A percentile compares a stretch with the other conserved stretches of the same genome.
Evolutionary conservation across 2,329 filamentous ascomycete genomes (phyloP).

Genomic region (Alternaria rosae): DNA sequence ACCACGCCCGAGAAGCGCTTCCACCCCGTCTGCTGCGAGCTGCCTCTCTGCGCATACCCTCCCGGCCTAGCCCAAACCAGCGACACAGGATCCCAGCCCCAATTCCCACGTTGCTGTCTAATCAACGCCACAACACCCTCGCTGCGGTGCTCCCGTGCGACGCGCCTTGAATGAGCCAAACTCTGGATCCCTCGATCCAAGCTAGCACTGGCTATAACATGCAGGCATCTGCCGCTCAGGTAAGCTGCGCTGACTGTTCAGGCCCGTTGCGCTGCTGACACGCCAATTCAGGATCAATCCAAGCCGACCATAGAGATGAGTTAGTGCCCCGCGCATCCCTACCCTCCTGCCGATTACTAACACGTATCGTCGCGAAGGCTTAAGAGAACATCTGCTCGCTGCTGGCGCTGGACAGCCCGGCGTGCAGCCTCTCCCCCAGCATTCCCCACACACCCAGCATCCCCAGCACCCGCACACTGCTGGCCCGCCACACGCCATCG

Average conservation of each 20-base stretch:
- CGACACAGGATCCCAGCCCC: background rate
- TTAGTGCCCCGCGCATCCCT: conserved; percentile 37
- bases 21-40: background rate
- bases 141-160: conserved; percentile 2
- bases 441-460: conserved; percentile 24
- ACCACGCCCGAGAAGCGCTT: background rate
- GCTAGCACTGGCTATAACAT: conserved; percentile 43
- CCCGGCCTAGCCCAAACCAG: background rate
- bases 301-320: conserved; percentile 54
- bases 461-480: conserved; percentile 46
- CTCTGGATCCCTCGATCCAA: conserved; percentile 45
- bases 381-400: conserved; percentile 69
- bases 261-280: conserved; percentile 36
- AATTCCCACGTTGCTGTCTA: conserved; percentile 11
- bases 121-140: conserved; percentile 14
- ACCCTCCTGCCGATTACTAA: conserved; percentile 42
- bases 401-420: conserved; percentile 55
- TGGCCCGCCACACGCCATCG: conserved; percentile 62
- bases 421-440: conserved; percentile 45
- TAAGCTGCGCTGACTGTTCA: conserved; percentile 54
- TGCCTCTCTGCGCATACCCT: background rate
- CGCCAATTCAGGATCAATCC: conserved; percentile 38
- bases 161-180: conserved; percentile 32
- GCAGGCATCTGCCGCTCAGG: conserved; percentile 59
- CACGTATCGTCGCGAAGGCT: conserved; percentile 54